phyloP scores from a whole-genome alignment of 129 eudicot species.

The Erigeron canadensis region DNA sequence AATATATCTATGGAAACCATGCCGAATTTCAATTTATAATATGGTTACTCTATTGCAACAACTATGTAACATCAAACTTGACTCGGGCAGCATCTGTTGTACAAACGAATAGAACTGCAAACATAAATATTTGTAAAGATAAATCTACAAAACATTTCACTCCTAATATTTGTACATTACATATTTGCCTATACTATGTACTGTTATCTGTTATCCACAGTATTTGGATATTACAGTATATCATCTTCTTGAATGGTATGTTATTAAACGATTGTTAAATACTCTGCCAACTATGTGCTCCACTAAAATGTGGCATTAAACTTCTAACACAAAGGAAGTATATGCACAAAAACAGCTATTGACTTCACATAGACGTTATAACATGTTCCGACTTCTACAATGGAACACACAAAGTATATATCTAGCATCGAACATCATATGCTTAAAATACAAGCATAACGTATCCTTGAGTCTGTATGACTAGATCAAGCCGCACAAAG shows the following conservation, averaged over 20 bases:
- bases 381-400: conserved; percentile 3
- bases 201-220: too few relatives aligned
- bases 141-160: too few relatives aligned
- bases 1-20: neutral
- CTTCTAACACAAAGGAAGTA: neutral
- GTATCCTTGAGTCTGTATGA: neutral
- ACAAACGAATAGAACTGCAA: too few relatives aligned
- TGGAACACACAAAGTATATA: neutral
- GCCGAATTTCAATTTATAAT: neutral
- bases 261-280: too few relatives aligned
- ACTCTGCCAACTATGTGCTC: too few relatives aligned
- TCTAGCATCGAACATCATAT: neutral
- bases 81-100: neutral
- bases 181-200: too few relatives aligned
- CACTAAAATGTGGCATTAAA: too few relatives aligned
- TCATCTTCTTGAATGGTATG: too few relatives aligned
- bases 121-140: too few relatives aligned
- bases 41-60: neutral
- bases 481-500: neutral
- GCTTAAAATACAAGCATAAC: neutral
- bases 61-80: neutral
- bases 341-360: neutral
- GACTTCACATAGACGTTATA: conserved; percentile 16
- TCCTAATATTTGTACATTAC: too few relatives aligned
- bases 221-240: too few relatives aligned